Percentiles rank a stretch among this genome's conserved stretches.
Evolutionary conservation across 768 basidiomycete species (phyloP).

Genomic region (Termitomyces sp.): DNA sequence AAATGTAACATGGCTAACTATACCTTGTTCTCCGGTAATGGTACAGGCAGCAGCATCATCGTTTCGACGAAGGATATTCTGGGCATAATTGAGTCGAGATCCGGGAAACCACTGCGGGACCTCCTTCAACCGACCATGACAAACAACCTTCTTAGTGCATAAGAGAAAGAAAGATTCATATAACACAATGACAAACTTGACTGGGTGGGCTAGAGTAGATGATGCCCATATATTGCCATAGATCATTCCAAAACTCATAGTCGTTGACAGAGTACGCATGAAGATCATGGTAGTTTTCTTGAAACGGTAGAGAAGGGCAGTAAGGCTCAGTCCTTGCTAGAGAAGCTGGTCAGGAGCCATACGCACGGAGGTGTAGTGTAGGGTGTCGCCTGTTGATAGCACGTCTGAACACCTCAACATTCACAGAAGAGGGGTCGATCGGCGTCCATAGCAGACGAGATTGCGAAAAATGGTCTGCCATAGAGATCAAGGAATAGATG

Average conservation of each 20-base stretch:
- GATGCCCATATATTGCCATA: constrained; percentile 62
- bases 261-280: constrained; percentile 64
- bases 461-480: constrained; percentile 21
- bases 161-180: background rate
- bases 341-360: background rate
- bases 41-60: constrained; percentile 62
- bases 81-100: constrained; percentile 65
- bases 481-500: background rate
- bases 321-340: background rate
- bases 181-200: constrained; percentile 1
- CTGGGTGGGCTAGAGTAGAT: constrained; percentile 51
- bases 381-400: constrained; percentile 57
- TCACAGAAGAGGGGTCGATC: constrained; percentile 36
- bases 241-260: constrained; percentile 65
- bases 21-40: constrained; percentile 51
- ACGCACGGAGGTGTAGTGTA: constrained; percentile 43
- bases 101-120: constrained; percentile 67
- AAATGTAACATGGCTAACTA: constrained; percentile 46
- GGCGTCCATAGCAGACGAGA: constrained; percentile 53
- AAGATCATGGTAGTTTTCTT: constrained; percentile 63
- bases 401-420: constrained; percentile 51
- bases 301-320: background rate
- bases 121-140: constrained; percentile 46
- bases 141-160: constrained; percentile 32
- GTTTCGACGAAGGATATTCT: constrained; percentile 57